Conservation (phyloP, 495 filamentous ascomycete species). For the Platismatia glauca region DNA sequence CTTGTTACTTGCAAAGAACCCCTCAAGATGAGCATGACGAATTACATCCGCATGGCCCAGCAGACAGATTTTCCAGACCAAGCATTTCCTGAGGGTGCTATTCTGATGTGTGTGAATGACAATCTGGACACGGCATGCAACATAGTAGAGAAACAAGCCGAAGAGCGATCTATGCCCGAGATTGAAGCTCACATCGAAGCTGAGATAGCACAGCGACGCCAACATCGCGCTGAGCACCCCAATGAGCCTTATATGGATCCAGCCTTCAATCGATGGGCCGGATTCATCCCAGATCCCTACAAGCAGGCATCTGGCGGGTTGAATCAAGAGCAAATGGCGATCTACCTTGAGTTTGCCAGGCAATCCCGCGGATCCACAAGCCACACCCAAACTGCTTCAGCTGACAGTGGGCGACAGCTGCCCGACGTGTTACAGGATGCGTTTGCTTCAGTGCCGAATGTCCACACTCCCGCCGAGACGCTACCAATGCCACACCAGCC, state of each 20-base stretch:
- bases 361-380: constrained; percentile 55
- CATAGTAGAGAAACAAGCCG: constrained; percentile 87
- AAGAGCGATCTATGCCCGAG: constrained; percentile 83
- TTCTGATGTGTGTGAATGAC: constrained; percentile 96
- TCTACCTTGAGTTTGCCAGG: constrained; percentile 91
- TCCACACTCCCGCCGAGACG: constrained; percentile 73
- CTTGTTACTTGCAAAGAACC: constrained; percentile 98
- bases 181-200: constrained; percentile 83
- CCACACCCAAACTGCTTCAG: constrained; percentile 48
- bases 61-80: constrained; percentile 56
- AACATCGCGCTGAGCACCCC: constrained; percentile 58
- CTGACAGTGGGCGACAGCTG: constrained; percentile 49
- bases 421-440: constrained; percentile 77
- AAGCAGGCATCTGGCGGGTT: constrained; percentile 71
- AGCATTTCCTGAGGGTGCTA: constrained; percentile 72
- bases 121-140: constrained; percentile 89
- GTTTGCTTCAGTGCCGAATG: constrained; percentile 63
- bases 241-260: constrained; percentile 77
- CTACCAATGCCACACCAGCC: constrained; percentile 63
- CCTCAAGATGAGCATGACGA: constrained; percentile 86
- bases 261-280: constrained; percentile 71
- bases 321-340: constrained; percentile 84
- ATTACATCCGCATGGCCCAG: constrained; percentile 78
- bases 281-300: constrained; percentile 83
- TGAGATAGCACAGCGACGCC: constrained; percentile 63